Evolutionary conservation across 2,329 filamentous ascomycete genomes (phyloP).

Genomic region (Karstenula rhodostoma): DNA sequence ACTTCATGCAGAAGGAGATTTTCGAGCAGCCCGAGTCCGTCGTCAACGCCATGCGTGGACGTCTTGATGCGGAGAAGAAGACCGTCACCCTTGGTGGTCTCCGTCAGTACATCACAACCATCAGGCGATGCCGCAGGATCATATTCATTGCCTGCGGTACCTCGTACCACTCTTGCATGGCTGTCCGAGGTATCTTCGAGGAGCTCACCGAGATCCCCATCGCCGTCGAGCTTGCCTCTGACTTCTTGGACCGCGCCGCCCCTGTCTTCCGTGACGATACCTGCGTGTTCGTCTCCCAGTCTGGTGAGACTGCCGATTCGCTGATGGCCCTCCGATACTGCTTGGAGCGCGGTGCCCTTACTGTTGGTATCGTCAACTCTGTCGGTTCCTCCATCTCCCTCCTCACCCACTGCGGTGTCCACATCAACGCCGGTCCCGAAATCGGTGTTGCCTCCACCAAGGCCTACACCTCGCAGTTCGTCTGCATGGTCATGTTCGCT

Average conservation of each 20-base stretch:
- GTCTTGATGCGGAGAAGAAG: conserved; percentile 92
- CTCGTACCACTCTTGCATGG: conserved; percentile 99
- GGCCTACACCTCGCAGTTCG: conserved; percentile 98
- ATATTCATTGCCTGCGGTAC: conserved; percentile 99
- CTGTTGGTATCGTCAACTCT: conserved; percentile 97
- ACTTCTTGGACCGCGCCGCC: conserved; percentile 95
- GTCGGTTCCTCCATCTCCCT: conserved; percentile 98
- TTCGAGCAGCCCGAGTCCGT: conserved; percentile 99
- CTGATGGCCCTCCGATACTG: conserved; percentile 97
- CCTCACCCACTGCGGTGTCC: conserved; percentile 98
- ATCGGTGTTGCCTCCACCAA: conserved; percentile 99
- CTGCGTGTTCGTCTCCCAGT: conserved; percentile 98
- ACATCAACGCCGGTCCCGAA: conserved; percentile 98
- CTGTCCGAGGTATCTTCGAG: conserved; percentile 96
- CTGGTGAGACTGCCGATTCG: conserved; percentile 97
- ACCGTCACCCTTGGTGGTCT: conserved; percentile 94
- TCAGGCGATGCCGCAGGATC: conserved; percentile 93
- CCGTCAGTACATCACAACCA: conserved; percentile 94
- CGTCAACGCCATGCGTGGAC: conserved; percentile 99
- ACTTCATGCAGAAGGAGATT: conserved; percentile 99
- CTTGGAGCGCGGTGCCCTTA: conserved; percentile 94
- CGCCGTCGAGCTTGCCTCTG: conserved; percentile 93
- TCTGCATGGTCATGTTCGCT: conserved; percentile 99
- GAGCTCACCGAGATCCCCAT: conserved; percentile 98
- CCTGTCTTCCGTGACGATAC: conserved; percentile 99